phyloP scores from a whole-genome alignment of 1,284 basidiomycete genomes.

The Ceratobasidium sp. region DNA sequence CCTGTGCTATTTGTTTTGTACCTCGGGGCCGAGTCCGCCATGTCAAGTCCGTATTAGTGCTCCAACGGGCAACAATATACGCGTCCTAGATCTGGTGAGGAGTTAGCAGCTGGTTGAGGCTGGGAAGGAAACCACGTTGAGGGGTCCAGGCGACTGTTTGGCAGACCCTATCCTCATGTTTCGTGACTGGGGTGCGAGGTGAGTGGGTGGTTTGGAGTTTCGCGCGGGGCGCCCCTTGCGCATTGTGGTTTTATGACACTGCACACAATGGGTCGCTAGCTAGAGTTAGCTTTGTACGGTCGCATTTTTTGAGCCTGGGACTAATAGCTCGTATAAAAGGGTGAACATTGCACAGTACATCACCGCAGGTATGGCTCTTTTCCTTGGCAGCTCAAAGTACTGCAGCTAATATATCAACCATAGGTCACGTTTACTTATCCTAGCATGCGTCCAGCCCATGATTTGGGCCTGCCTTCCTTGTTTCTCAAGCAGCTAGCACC shows the following conservation, averaged over 20 bases:
- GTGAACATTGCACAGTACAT: no score
- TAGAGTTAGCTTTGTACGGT: slow-evolving; percentile 27
- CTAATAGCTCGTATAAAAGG: slow-evolving; percentile 29
- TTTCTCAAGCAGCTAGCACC: slow-evolving; percentile 36
- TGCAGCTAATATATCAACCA: neutral
- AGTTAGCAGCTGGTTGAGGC: neutral
- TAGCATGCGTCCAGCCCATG: slow-evolving; percentile 13
- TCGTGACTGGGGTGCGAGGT: slow-evolving; percentile 19
- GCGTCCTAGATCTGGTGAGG: slow-evolving; percentile 14
- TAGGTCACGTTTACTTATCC: slow-evolving; percentile 31
- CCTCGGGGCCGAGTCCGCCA: neutral
- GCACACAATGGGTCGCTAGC: slow-evolving; percentile 43
- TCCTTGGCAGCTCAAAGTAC: no score
- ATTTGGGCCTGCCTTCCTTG: neutral
- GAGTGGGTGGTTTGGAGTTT: no score
- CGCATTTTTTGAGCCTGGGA: slow-evolving; percentile 35
- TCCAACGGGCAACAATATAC: slow-evolving; percentile 9
- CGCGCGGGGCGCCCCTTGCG: neutral
- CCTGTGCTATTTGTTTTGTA: slow-evolving; percentile 14
- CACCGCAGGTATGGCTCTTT: no score
- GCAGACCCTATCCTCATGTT: slow-evolving; percentile 1
- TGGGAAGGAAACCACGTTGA: slow-evolving; percentile 7
- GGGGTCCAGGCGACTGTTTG: neutral
- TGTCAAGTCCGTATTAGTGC: slow-evolving; percentile 1
- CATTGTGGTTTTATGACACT: slow-evolving; percentile 8